Conservation (phyloP, 2,329 filamentous ascomycete genomes). For the Colletotrichum horii region DNA sequence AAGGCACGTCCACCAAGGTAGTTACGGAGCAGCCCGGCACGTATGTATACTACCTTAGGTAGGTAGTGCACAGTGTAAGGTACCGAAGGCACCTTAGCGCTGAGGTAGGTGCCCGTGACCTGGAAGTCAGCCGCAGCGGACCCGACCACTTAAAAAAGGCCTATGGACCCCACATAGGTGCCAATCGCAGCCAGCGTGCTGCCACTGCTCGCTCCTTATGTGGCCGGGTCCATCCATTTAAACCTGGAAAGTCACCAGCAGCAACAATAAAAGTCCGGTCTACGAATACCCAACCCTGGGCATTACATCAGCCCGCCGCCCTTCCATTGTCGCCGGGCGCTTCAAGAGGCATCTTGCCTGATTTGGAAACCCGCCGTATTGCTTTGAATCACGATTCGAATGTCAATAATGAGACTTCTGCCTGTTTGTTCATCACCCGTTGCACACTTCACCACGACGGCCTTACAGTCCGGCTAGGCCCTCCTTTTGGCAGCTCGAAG, state of each 20-base stretch:
- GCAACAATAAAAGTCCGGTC: slow-evolving; percentile 1
- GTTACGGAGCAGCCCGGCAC: too few relatives aligned
- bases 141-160: background rate
- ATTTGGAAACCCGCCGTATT: background rate
- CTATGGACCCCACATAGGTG: background rate
- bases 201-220: background rate
- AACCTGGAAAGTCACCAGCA: background rate
- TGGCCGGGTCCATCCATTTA: background rate
- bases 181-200: background rate
- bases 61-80: too few relatives aligned
- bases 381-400: background rate
- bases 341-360: background rate
- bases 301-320: background rate
- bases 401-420: slow-evolving; percentile 3
- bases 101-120: too few relatives aligned
- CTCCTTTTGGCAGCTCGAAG: background rate
- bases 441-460: background rate
- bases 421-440: background rate
- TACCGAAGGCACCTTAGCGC: too few relatives aligned
- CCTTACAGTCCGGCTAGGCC: background rate
- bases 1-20: background rate
- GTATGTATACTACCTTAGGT: too few relatives aligned
- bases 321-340: background rate
- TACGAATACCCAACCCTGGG: background rate
- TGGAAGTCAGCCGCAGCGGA: background rate